Evolutionary conservation across 345 rosid species (phyloP).

Genomic region (Eucalyptus curtisii): DNA sequence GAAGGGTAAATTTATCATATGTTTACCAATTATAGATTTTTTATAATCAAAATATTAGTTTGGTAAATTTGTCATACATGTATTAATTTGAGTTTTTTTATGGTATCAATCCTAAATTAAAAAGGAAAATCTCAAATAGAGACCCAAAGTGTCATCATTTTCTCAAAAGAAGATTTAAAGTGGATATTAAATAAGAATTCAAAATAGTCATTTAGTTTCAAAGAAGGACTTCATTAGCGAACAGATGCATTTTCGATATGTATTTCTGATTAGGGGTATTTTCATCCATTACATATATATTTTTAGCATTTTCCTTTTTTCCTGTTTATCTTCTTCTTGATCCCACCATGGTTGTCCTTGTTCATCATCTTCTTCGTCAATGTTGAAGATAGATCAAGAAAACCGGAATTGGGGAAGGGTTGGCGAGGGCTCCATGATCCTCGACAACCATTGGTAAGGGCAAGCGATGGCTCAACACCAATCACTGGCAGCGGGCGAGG

Average conservation of each 20-base stretch:
- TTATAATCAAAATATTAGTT: no score
- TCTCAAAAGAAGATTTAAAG: rapidly evolving
- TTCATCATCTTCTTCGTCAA: no score
- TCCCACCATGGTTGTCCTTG: no score
- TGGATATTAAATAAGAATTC: rapidly evolving
- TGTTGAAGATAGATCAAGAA: no score
- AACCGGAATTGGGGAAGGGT: rapidly evolving
- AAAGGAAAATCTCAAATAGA: rapidly evolving
- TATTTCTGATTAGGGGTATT: no score
- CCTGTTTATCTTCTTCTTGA: rapidly evolving
- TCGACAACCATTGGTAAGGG: rapidly evolving
- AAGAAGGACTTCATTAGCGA: rapidly evolving
- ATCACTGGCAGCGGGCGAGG: rapidly evolving
- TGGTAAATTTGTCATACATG: no score
- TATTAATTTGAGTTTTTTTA: no score
- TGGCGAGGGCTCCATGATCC: rapidly evolving
- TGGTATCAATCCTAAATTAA: no score
- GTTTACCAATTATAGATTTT: no score
- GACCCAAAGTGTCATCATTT: rapidly evolving
- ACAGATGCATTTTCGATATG: rapidly evolving
- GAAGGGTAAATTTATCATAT: rapidly evolving
- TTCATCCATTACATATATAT: no score
- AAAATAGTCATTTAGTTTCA: no score
- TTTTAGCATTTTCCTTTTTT: no score
- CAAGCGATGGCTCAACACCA: rapidly evolving